Conservation (phyloP, 2,329 filamentous ascomycete species). For the Plenodomus biglobosus region DNA sequence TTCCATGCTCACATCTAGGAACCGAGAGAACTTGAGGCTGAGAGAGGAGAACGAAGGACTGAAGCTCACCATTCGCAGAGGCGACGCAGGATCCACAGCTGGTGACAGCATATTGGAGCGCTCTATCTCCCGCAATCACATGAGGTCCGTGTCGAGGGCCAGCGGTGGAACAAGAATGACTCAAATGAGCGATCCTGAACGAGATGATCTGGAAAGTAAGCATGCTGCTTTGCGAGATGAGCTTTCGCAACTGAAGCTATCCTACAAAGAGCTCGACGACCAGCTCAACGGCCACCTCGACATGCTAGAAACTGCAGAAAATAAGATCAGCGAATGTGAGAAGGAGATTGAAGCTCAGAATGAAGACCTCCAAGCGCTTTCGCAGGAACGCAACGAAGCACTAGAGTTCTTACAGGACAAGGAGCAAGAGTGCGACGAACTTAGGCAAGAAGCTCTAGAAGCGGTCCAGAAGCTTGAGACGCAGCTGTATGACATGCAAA, state of each 20-base stretch:
- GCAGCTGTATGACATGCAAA: constrained; percentile 71
- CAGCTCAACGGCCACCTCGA: constrained; percentile 78
- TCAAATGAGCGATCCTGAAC: constrained; percentile 62
- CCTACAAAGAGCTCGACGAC: constrained; percentile 84
- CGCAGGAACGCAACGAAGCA: constrained; percentile 84
- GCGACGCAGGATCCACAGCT: constrained; percentile 61
- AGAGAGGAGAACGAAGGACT: constrained; percentile 98
- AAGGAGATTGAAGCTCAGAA: constrained; percentile 78
- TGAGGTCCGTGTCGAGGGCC: constrained; percentile 71
- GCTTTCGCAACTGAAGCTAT: constrained; percentile 80
- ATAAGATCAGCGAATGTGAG: constrained; percentile 66
- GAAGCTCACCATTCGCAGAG: constrained; percentile 80
- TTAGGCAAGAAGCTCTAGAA: constrained; percentile 61
- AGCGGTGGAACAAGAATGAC: constrained; percentile 63
- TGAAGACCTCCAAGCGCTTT: constrained; percentile 76
- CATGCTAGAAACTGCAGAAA: constrained; percentile 70
- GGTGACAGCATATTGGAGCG: constrained; percentile 91
- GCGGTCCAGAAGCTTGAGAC: constrained; percentile 60
- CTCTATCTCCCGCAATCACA: constrained; percentile 82
- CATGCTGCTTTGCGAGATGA: constrained; percentile 83
- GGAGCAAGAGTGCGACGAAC: constrained; percentile 54
- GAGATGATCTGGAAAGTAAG: constrained; percentile 83
- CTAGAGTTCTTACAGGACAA: constrained; percentile 70
- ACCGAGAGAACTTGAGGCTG: constrained; percentile 89
- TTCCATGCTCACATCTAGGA: constrained; percentile 94